Base-by-base conservation (phyloP, 306 rosid species). In the Cucumis melo region DNA sequence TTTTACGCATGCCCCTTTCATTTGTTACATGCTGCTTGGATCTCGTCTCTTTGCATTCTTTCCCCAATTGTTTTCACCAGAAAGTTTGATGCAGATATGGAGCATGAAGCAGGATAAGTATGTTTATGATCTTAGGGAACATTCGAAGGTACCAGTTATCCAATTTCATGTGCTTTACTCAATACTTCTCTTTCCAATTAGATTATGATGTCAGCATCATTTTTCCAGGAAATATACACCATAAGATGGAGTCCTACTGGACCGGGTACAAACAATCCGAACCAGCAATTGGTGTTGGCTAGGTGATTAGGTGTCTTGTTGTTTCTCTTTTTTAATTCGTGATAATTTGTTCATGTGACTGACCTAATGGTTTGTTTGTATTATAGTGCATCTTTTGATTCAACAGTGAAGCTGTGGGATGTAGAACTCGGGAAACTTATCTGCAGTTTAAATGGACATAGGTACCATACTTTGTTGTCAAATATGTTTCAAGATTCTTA, bases 181-280 rank as follows among this genome's bases (percentile, higher is more conserved):
- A 73, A 50, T 71, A 59, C 36, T 19, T 24, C 75, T 62, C 57
- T 27, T 27, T 76, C 78, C 79, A 7, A 38, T 53, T 79, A 77
- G 34, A 32, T 23, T 72, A 44, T 60, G 60, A 73, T 54, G 54
- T 75, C 63, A 23, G 24, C 61, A 66, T 51, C 68, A 81, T 44
- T 65, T 80, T 81, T 82, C 68, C 86, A 93, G 98, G 98, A 91
- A 84, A 89, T 93, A 80, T 93, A 93, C 85, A 89, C 98, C 14
- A 85, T 93, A 86, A 87, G 93, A 84, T 93, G 98, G 98, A 93
- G 98, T 80, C 98, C 98, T 34, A 93, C 96, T 42, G 97, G 98
- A 71, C 86, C 93, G 0, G 88, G 92, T 74, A 89, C 98, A 78
- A 89, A 62, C 85, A 91, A 94, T 68, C 91, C 96, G 10, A 90